Conservation (phyloP, 495 filamentous ascomycete genomes). For the Amphirosellinia nigrospora region DNA sequence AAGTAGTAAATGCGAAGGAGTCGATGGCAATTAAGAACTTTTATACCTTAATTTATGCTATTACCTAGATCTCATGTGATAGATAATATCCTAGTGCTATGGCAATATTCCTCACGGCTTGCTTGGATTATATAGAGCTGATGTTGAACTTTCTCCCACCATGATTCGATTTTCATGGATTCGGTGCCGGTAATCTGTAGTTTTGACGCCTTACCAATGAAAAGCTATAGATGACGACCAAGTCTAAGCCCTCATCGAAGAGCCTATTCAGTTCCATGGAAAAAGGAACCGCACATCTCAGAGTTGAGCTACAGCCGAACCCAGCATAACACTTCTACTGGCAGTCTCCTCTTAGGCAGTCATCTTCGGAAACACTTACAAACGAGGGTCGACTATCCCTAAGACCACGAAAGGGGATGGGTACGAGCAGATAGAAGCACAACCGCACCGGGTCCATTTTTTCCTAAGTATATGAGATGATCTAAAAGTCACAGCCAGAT, state of each 20-base stretch:
- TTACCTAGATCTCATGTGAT: background rate
- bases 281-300: background rate
- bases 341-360: background rate
- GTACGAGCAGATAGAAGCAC: background rate
- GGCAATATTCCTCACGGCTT: background rate
- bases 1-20: background rate
- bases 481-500: background rate
- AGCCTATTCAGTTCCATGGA: background rate
- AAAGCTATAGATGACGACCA: background rate
- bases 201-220: background rate
- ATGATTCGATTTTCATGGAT: background rate
- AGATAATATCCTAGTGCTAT: background rate
- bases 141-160: background rate
- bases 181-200: background rate
- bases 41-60: slow-evolving; percentile 1
- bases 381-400: background rate
- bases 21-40: background rate
- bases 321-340: background rate
- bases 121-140: background rate
- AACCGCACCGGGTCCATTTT: background rate
- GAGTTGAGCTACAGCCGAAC: background rate
- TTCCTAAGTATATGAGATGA: background rate
- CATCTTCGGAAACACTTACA: background rate
- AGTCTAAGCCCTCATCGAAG: background rate
- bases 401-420: background rate